Conservation (phyloP, 2,329 filamentous ascomycete species). For the Neonectria hederae region DNA sequence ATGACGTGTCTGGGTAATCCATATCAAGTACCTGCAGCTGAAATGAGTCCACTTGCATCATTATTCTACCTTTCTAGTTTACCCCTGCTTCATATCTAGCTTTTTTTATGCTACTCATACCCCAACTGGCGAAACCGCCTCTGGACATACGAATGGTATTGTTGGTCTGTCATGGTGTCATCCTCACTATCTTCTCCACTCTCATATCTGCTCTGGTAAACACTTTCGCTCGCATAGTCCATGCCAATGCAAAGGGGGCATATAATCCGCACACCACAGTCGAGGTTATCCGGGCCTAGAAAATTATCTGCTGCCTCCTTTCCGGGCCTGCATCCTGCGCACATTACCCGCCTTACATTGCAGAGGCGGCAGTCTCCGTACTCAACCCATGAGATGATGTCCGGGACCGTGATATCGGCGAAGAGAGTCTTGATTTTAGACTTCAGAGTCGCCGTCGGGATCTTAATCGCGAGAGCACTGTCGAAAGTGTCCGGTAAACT, state of each 20-base stretch:
- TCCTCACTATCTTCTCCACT: too few relatives aligned
- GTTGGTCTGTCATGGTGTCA: too few relatives aligned
- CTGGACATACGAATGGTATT: too few relatives aligned
- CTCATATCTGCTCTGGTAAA: too few relatives aligned
- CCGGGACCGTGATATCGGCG: slow-evolving; percentile 8
- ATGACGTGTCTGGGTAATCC: too few relatives aligned
- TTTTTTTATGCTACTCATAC: not conserved
- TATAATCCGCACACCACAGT: not conserved
- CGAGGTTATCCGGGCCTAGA: not conserved
- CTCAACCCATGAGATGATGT: slow-evolving; percentile 5
- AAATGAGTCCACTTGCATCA: too few relatives aligned
- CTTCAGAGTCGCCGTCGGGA: not conserved
- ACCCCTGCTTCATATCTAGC: too few relatives aligned
- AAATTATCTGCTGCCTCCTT: not conserved
- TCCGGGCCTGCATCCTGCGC: not conserved
- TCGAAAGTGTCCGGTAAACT: not conserved
- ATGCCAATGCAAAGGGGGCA: slow-evolving; percentile 5
- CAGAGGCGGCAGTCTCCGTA: not conserved
- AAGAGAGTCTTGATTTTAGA: not conserved
- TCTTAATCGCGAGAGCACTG: not conserved
- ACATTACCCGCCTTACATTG: not conserved
- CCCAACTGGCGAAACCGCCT: not conserved
- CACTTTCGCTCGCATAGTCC: too few relatives aligned
- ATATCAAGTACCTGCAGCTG: too few relatives aligned
- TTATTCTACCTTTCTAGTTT: too few relatives aligned